Evolutionary conservation across 2,329 filamentous ascomycete species (phyloP).

Genomic region (Tolypocladium endophyticum): DNA sequence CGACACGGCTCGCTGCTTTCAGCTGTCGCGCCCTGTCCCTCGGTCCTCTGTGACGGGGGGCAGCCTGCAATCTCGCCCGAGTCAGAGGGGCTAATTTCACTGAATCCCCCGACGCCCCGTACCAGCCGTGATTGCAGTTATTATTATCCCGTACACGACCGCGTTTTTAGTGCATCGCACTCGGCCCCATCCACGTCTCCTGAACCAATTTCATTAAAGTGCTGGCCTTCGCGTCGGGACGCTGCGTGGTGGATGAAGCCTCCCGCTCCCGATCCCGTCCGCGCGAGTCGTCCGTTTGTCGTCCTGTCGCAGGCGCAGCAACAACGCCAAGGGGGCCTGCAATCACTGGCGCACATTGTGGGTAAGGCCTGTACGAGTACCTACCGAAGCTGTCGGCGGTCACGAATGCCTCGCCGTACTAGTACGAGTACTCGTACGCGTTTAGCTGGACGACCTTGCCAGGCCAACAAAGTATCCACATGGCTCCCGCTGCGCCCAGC

Average conservation of each 20-base stretch:
- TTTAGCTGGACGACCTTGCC: not conserved
- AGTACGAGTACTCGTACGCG: not conserved
- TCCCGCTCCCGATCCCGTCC: constrained; percentile 1
- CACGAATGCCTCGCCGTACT: not conserved
- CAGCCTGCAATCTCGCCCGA: constrained; percentile 12
- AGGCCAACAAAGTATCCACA: not conserved
- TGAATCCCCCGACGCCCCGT: constrained; percentile 9
- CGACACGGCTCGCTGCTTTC: constrained; percentile 14
- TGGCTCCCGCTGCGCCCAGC: not conserved
- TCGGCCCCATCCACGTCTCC: not conserved
- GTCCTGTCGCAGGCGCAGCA: not conserved
- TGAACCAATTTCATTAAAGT: constrained; percentile 4
- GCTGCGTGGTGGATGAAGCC: constrained; percentile 1
- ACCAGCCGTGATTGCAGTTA: constrained; percentile 1
- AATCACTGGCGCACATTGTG: not conserved
- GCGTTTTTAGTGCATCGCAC: not conserved
- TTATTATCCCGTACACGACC: constrained; percentile 1
- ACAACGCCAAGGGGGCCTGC: not conserved
- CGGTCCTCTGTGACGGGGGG: not conserved
- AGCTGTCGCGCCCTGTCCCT: not conserved
- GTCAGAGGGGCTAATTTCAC: constrained; percentile 15
- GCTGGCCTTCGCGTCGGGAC: not conserved
- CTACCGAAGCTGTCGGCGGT: not conserved
- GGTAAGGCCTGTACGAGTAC: not conserved
- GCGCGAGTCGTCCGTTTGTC: not conserved